A percentile compares a stretch with the other conserved stretches of the same genome.
phyloP scores from a whole-genome alignment of 345 rosid genomes.

The Rubroshorea leprosula region DNA sequence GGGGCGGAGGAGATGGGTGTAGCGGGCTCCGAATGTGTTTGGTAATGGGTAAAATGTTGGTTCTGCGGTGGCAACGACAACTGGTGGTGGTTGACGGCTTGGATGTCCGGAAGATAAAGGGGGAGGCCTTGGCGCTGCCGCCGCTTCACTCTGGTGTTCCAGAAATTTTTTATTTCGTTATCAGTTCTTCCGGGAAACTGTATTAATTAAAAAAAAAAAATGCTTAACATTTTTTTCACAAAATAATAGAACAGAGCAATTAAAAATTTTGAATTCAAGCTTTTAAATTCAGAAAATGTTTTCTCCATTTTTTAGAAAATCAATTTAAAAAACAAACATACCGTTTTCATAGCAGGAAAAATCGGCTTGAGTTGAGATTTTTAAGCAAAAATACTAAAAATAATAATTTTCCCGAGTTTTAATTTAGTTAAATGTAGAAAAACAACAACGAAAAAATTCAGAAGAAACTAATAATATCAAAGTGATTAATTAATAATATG shows the following conservation, averaged over 20 bases:
- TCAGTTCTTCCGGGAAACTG: constrained; percentile 65
- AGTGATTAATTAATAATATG: too few relatives aligned
- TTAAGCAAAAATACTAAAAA: not conserved
- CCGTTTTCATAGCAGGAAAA: not conserved
- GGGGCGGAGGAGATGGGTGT: constrained; percentile 17
- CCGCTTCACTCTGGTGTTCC: constrained; percentile 63
- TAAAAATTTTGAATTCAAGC: not conserved
- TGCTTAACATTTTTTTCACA: too few relatives aligned
- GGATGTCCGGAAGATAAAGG: constrained; percentile 46
- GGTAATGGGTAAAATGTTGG: constrained; percentile 19
- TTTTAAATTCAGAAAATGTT: too few relatives aligned
- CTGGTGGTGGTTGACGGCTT: constrained; percentile 20
- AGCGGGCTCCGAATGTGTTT: constrained; percentile 3
- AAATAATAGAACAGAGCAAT: too few relatives aligned
- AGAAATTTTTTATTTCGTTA: constrained; percentile 64
- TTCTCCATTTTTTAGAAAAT: too few relatives aligned
- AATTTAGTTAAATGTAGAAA: too few relatives aligned
- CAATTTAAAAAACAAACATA: too few relatives aligned
- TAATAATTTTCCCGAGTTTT: too few relatives aligned
- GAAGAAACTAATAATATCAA: too few relatives aligned
- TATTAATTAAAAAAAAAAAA: too few relatives aligned
- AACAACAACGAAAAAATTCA: too few relatives aligned
- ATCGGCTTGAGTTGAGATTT: not conserved
- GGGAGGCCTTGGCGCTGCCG: constrained; percentile 57
- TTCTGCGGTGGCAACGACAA: constrained; percentile 14